Conservation (phyloP, 192 early-diverging fungal species). For the Gamsiella multidivaricata region DNA sequence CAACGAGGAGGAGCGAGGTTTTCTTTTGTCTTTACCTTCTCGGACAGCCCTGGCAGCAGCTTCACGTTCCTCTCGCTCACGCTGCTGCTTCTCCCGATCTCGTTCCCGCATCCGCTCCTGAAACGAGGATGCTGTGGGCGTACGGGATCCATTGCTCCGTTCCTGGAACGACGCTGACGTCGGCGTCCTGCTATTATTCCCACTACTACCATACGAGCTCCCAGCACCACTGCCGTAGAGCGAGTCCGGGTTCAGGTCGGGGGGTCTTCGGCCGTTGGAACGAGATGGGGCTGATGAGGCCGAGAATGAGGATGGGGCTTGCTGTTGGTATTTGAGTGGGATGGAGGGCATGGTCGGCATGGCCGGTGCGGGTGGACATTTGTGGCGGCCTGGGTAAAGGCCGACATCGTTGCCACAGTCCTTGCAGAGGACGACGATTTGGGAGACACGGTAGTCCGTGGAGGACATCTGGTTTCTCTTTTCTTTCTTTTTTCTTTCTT, state of each 20-base stretch:
- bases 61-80: slow-evolving; percentile 45
- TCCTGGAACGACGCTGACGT: slow-evolving; percentile 34
- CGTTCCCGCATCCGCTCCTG: slow-evolving; percentile 49
- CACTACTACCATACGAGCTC: slow-evolving; percentile 7
- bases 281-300: slow-evolving; percentile 27
- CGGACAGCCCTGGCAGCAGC: slow-evolving; percentile 28
- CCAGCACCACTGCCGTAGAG: background rate
- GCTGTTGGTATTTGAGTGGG: slow-evolving; percentile 40
- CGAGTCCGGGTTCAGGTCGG: slow-evolving; percentile 25
- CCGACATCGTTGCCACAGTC: slow-evolving; percentile 73
- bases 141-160: slow-evolving; percentile 12
- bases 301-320: slow-evolving; percentile 12
- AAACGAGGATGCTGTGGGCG: slow-evolving; percentile 31
- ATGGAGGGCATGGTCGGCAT: slow-evolving; percentile 49
- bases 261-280: slow-evolving; percentile 10
- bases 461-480: slow-evolving; percentile 31
- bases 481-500: no score
- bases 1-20: no score
- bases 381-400: slow-evolving; percentile 67
- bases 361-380: slow-evolving; percentile 49
- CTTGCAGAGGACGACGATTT: slow-evolving; percentile 66
- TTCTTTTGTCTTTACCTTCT: slow-evolving; percentile 37
- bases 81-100: slow-evolving; percentile 44
- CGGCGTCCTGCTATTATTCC: slow-evolving; percentile 20
- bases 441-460: slow-evolving; percentile 69